Evolutionary conservation across 257 asterid species (phyloP), one percentile per base, ranked within the genome.

Genomic region (Voacanga thouarsii): DNA sequence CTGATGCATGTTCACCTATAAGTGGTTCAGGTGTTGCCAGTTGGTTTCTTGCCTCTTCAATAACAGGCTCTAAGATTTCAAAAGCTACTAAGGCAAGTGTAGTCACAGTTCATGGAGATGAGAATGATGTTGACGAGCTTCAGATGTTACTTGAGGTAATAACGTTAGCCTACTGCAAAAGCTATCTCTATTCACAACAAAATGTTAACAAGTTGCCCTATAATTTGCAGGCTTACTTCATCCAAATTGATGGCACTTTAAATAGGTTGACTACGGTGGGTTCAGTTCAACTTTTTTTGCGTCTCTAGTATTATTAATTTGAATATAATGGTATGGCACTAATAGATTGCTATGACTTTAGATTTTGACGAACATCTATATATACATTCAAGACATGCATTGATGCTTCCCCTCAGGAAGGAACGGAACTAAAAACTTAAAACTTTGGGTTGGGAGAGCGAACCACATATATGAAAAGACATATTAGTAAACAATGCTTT

Each of bases 131-230:
- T n/a, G 99, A 94, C 82, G 97, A 91, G 78, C 96, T 94, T 75
- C 97, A 92, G 85, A 94, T 94, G 99, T 83, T 94, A 28, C 96
- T 94, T 12, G 99, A 94, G 95, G 97, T 94, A 83, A 78, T 37
- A 50, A 33, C 37, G 41, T 37, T 43, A 61, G 28, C 4, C 37
- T 33, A 33, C 37, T 33, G 37, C 37, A 33, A 33, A 33, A 33
- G 37, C 37, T 49, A 28, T n/a, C 71, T 71, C 19, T 59, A n/a
- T 47, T n/a, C 63, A 1, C 5, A 10, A 30, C 18, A 37, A n/a
- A 4, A 47, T 41, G 41, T 3, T 51, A 24, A 37, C 19, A 0
- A 18, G 43, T 39, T 43, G 7, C 21, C 76, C 21, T 74, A 79
- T 72, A 39, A 1, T 56, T 78, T 84, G 80, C 91, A 94, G 98